phyloP scores from a whole-genome alignment of 2,329 filamentous ascomycete genomes.

The Coniochaeta ligniaria region DNA sequence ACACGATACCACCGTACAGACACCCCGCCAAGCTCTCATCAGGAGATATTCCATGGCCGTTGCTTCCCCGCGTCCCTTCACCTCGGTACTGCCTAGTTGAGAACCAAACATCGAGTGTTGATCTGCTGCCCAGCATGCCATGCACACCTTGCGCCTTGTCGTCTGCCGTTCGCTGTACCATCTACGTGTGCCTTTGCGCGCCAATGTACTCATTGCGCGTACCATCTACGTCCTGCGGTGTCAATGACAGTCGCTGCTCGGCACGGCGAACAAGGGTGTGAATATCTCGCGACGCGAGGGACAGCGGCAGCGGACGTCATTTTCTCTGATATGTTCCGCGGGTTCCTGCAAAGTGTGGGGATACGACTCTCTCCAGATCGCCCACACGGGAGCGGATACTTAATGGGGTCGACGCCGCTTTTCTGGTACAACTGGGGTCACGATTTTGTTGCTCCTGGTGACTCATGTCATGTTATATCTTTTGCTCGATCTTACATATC shows the following conservation, averaged over 20 bases:
- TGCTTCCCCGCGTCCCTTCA: neutral
- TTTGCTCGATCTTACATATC: too few species aligned
- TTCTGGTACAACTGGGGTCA: neutral
- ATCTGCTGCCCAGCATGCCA: neutral
- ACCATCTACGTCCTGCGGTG: neutral
- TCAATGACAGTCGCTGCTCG: too few species aligned
- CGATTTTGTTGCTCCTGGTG: neutral
- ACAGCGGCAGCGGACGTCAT: neutral
- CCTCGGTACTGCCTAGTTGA: neutral
- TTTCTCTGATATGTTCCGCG: neutral
- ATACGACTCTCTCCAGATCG: neutral
- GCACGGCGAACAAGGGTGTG: too few species aligned
- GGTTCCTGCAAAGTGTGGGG: neutral
- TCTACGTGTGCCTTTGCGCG: neutral
- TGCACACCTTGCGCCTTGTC: neutral
- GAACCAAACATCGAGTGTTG: neutral
- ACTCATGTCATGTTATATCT: too few species aligned
- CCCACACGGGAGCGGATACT: neutral
- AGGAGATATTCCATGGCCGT: neutral
- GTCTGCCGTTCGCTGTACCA: neutral
- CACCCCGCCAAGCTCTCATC: neutral
- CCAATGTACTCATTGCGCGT: neutral
- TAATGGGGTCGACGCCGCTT: neutral
- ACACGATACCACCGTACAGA: neutral
- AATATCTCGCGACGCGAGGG: neutral